Evolutionary conservation across 306 rosid species (phyloP).

Genomic region (Citrullus mucosospermus): DNA sequence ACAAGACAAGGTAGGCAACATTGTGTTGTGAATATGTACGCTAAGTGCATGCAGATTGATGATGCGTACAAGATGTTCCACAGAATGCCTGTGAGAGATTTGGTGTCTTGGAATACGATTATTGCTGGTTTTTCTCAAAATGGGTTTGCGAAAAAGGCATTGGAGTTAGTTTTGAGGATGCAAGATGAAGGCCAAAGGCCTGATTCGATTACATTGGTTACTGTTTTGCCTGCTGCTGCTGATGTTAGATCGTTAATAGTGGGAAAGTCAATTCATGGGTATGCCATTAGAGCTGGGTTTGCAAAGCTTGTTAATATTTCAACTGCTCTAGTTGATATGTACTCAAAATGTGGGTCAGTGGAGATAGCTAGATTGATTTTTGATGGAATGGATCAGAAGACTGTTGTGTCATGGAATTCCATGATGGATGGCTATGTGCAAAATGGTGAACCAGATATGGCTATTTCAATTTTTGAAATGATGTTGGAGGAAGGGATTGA

Average conservation of each 20-base stretch:
- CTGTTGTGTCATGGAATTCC: conserved; percentile 81
- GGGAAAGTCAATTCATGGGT: conserved; percentile 70
- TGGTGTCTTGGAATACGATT: conserved; percentile 77
- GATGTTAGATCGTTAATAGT: conserved; percentile 45
- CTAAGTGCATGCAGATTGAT: conserved; percentile 43
- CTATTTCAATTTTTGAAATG: conserved; percentile 38
- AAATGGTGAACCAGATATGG: conserved; percentile 55
- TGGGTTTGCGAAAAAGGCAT: conserved; percentile 44
- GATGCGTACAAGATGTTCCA: conserved; percentile 77
- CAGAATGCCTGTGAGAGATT: conserved; percentile 72
- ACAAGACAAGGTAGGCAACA: neutral
- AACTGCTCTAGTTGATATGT: conserved; percentile 63
- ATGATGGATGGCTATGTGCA: conserved; percentile 71
- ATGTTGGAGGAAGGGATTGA: conserved; percentile 60
- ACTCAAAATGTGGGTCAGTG: conserved; percentile 60
- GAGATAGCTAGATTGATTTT: conserved; percentile 44
- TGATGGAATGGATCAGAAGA: conserved; percentile 43
- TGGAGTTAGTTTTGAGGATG: conserved; percentile 45
- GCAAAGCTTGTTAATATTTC: conserved; percentile 51
- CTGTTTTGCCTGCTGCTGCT: conserved; percentile 72
- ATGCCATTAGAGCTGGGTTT: conserved; percentile 50
- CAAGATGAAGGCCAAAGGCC: conserved; percentile 58
- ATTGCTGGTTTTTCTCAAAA: conserved; percentile 74
- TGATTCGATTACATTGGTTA: conserved; percentile 67
- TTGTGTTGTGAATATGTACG: conserved; percentile 62